These are phyloP conservation scores for Trametopsis cervina DNA, from an alignment of 768 basidiomycete species.

Conservation along the genomic window DNA sequence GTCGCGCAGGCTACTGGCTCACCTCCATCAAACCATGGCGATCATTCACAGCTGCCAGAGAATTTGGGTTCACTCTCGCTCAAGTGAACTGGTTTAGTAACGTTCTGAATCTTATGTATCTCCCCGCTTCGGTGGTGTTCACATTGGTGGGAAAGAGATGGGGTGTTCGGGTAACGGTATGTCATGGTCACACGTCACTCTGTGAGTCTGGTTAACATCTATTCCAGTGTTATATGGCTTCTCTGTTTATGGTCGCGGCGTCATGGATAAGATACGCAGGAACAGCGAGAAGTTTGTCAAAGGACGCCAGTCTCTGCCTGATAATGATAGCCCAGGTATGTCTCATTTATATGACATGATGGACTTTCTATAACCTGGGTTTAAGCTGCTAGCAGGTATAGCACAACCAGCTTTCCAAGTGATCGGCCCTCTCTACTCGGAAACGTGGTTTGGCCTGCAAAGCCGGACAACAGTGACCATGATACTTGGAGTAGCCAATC, in stretches of 20 bases:
- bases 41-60: slow-evolving; percentile 39
- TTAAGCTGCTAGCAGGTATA: slow-evolving; percentile 53
- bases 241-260: slow-evolving; percentile 45
- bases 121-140: slow-evolving; percentile 53
- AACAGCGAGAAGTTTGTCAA: slow-evolving; percentile 46
- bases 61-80: slow-evolving; percentile 63
- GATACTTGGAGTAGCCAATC: slow-evolving; percentile 36
- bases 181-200: slow-evolving; percentile 15
- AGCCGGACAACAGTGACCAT: slow-evolving; percentile 77
- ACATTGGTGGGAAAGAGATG: slow-evolving; percentile 52
- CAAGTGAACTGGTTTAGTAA: slow-evolving; percentile 82
- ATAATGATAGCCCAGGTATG: slow-evolving; percentile 65
- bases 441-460: slow-evolving; percentile 74
- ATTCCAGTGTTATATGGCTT: slow-evolving; percentile 57
- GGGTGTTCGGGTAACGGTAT: slow-evolving; percentile 57
- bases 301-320: slow-evolving; percentile 51
- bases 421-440: slow-evolving; percentile 73
- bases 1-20: background rate
- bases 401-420: slow-evolving; percentile 73
- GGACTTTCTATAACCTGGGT: background rate
- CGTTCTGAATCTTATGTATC: slow-evolving; percentile 50
- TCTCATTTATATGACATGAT: background rate
- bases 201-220: background rate
- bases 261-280: slow-evolving; percentile 77
- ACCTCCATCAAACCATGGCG: background rate